Evolutionary conservation across 768 basidiomycete species (phyloP), one percentile per base, ranked within the genome.

Genomic region (Zangia roseola): DNA sequence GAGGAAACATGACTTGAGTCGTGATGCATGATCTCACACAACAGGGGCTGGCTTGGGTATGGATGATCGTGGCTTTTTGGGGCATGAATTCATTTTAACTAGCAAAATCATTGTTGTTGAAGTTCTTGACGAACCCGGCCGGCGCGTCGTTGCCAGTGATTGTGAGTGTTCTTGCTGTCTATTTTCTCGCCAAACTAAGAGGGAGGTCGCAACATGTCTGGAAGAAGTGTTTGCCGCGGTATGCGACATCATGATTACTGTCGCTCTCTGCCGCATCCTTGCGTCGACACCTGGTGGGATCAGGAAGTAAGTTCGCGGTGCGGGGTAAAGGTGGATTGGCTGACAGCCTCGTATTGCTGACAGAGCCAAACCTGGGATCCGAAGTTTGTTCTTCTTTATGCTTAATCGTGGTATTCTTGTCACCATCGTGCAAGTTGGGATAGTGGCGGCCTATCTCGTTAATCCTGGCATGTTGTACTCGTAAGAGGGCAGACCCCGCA

Each of bases 371-470:
- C 46, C 43, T 33, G 33, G 53, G 23, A 37, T 58, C 36, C 43
- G 45, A 25, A 30, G 38, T 13, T 31, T 48, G 8, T 56, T 56
- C 33, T 40, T 52, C 34, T 53, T 59, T 21, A n/a, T 56, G 14
- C 26, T 53, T 19, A 53, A 36, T 30, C 50, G 53, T 9, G 57
- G 58, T n/a, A 25, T 55, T 45, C 48, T 59, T 23, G 53, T 50
- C 23, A 59, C 50, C 31, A 23, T 52, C 25, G 23, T 50, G 16
- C 57, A 55, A 40, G 45, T 55, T 2, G 33, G 37, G 30, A 25
- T 40, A 10, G 13, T 52, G 19, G 36, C 38, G 19, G n/a, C 31
- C 24, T 47, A 49, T 26, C 24, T 33, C n/a, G 16, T 37, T 23
- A 26, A 42, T 10, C 33, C 40, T 26, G 14, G 20, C 10, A 13